Conservation (phyloP, 306 rosid species). For the Cyamopsis tetragonoloba region DNA sequence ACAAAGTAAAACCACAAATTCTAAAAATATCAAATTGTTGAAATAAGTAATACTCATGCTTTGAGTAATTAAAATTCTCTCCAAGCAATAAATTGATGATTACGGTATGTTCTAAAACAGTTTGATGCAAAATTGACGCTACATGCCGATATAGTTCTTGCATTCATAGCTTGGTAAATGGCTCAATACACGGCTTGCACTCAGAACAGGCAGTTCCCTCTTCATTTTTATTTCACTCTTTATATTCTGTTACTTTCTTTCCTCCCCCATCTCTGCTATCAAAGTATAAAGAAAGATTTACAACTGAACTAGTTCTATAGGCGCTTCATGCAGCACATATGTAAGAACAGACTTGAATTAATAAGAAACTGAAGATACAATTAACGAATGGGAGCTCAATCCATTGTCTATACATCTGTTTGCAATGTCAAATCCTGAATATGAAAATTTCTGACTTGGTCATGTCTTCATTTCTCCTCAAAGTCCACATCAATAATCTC, state of each 20-base stretch:
- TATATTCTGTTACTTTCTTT: no score
- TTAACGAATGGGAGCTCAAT: not conserved
- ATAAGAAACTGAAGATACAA: not conserved
- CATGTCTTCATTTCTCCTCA: slow-evolving; percentile 74
- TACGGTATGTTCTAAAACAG: not conserved
- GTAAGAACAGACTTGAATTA: slow-evolving; percentile 17
- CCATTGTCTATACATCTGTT: slow-evolving; percentile 1
- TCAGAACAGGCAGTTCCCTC: not conserved
- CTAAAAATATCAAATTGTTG: not conserved
- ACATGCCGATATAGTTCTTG: not conserved
- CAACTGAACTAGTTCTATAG: slow-evolving; percentile 19
- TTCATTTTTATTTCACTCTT: not conserved
- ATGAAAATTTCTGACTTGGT: not conserved
- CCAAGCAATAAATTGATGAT: no score
- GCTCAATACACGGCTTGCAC: not conserved
- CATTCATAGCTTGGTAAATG: not conserved
- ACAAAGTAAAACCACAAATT: not conserved
- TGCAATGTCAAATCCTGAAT: slow-evolving; percentile 13
- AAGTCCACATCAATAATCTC: slow-evolving; percentile 87
- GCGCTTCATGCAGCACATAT: not conserved
- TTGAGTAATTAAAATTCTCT: no score
- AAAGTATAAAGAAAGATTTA: slow-evolving; percentile 21
- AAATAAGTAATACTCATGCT: not conserved
- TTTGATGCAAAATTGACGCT: not conserved
- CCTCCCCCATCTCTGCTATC: not conserved